Evolutionary conservation across 225 moss, liverwort and hornwort species (phyloP).

Genomic region (Bryoerythrophyllum caledonicum): DNA sequence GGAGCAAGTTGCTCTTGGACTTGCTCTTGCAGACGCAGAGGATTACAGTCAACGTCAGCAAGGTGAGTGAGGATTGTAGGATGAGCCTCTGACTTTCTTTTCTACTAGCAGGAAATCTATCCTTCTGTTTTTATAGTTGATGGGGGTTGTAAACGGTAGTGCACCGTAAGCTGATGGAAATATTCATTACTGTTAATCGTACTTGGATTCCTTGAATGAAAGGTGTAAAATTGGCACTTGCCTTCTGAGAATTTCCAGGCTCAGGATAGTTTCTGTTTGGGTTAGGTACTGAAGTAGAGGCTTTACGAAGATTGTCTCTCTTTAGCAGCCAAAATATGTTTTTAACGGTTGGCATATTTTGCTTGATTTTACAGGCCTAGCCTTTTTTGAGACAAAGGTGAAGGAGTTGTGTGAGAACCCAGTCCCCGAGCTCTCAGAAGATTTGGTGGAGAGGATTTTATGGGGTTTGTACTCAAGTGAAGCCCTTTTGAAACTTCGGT

Average conservation of each 20-base stretch:
- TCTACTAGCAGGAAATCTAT: slow-evolving; percentile 7
- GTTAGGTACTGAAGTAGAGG: background rate
- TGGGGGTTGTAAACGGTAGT: background rate
- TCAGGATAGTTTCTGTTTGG: background rate
- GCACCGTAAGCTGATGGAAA: background rate
- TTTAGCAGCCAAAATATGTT: slow-evolving; percentile 5
- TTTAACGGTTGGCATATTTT: slow-evolving; percentile 13
- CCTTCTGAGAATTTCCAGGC: background rate
- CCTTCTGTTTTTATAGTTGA: background rate
- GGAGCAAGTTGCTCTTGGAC: slow-evolving; percentile 84
- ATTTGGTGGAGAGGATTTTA: slow-evolving; percentile 70
- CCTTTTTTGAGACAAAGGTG: slow-evolving; percentile 74
- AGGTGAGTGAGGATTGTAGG: slow-evolving; percentile 45
- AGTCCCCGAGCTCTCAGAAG: slow-evolving; percentile 60
- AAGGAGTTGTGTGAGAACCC: slow-evolving; percentile 75
- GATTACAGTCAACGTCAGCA: slow-evolving; percentile 77
- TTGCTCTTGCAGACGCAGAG: slow-evolving; percentile 84
- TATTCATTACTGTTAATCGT: background rate
- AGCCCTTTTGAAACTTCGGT: slow-evolving; percentile 65
- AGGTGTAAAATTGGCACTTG: background rate
- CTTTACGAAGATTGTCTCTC: background rate
- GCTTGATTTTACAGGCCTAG: slow-evolving; percentile 55
- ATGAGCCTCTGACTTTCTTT: slow-evolving; percentile 6
- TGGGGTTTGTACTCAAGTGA: slow-evolving; percentile 75
- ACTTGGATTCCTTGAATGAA: background rate